Evolutionary conservation across 306 rosid species (phyloP), one percentile per base, ranked within the genome.

Genomic region (Prunus padus): DNA sequence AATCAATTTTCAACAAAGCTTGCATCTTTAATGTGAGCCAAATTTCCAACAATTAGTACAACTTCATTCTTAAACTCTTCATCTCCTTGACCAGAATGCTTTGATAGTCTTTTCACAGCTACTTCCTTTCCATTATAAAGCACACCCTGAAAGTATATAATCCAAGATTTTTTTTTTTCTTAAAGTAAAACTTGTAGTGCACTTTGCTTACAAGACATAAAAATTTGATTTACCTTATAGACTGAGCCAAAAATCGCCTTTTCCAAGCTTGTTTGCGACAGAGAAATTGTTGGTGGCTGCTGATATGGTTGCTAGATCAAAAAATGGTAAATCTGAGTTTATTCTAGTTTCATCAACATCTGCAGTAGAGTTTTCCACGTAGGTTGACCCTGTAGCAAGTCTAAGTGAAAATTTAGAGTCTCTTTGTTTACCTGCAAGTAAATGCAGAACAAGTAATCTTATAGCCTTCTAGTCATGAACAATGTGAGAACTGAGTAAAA

Each of bases 11-110:
- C n/a, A n/a, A n/a, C n/a, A n/a, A n/a, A n/a, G n/a, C n/a, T n/a
- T n/a, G n/a, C n/a, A n/a, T n/a, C n/a, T n/a, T n/a, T n/a, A n/a
- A n/a, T n/a, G n/a, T n/a, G n/a, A n/a, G n/a, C n/a, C n/a, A n/a
- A n/a, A n/a, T n/a, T n/a, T n/a, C n/a, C n/a, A n/a, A n/a, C n/a
- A n/a, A n/a, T n/a, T 31, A 88, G 62, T 37, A 50, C n/a, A 56
- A 88, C 84, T 75, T 91, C 93, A 49, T 84, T 91, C 76, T 84
- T 88, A 54, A 91, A 91, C 69, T 91, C 91, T 61, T 81, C 79
- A 66, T 23, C 61, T 28, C 96, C 93, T 82, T 88, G 93, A 3
- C 89, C 80, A 0, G 96, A 91, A 33, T 62, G 1, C 67, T 82
- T 87, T 7, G 93, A 75, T 20, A 90, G 51, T 60, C 90, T 87